Evolutionary conservation across 225 moss, liverwort and hornwort species (phyloP), one percentile per base, ranked within the genome.

Genomic region (Marchantia polymorpha): DNA sequence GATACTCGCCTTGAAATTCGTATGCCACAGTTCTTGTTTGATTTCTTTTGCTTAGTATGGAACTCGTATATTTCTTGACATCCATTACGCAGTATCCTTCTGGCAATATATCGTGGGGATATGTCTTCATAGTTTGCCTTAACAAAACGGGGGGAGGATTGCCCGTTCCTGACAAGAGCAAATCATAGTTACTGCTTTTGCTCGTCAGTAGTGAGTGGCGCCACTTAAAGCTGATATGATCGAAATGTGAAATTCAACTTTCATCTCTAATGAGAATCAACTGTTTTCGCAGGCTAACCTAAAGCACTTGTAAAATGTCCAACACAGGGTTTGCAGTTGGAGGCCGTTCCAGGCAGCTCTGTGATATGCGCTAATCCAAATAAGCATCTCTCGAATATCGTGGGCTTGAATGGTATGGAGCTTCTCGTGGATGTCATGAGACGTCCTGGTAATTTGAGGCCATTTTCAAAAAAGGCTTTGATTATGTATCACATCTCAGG

Each of bases 401-500:
- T 96, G 64, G 88, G 88, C 72, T 84, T 96, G 83, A 94, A 94
- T 80, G 96, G 92, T 54, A 88, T 93, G 69, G 96, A 96, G 77
- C 78, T 96, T 56, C 83, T 96, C 77, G 93, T 96, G 72, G 96
- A 96, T 86, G 91, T 96, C 68, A 94, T 93, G 88, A 90, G 96
- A 70, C 96, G 93, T 89, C 96, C 96, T 29, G 96, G 96, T 65
- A 91, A 94, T 83, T 82, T 96, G 83, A 91, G 93, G 64, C 93
- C 96, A 30, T 94, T 96, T 75, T 93, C 94, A 80, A 90, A 92
- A 75, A 96, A 94, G 81, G 83, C 86, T 30, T 85, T 96, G 85
- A 91, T 96, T 50, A 94, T 85, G 92, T 94, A 96, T 88, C 96
- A 96, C 89, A 96, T 94, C 83, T 91, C 96, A 75, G 96, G 96